Evolutionary conservation across 192 early-diverging fungal species (phyloP), one percentile per base, ranked within the genome.

Genomic region (Coemansia sp.): DNA sequence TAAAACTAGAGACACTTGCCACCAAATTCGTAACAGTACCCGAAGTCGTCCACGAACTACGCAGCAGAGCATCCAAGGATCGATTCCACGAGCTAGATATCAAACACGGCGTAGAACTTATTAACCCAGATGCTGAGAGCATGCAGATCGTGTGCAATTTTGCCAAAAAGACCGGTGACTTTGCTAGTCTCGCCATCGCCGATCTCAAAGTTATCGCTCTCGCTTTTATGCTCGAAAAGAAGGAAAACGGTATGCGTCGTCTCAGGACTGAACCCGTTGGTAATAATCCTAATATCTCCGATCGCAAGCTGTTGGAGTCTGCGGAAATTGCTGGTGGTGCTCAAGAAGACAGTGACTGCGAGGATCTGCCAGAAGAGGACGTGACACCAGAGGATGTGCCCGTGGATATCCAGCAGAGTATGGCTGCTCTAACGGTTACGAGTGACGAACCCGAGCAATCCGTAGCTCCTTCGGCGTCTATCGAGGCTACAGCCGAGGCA

Each of bases 121-220:
- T 74, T n/a, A 41, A 64, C 11, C 77, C 81, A 5, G 69, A 84
- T 54, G 66, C 70, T 6, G 74, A 72, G 71, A 80, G 80, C 47
- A 74, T 81, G 68, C 49, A 71, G 49, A 71, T 88, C 74, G 96
- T 97, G 16, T 82, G 91, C 29, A 88, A 87, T 8, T 97, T 97
- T 83, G 86, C 96, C 47, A 93, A 91, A 69, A 91, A 91, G 73
- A 96, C 97, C 5, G 97, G 97, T 52, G 97, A 99, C 82, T 96
- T 89, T 76, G 75, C 91, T 24, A 84, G 86, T 31, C 84, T 99
- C 18, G 92, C 92, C 16, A 68, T 86, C 27, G 90, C 92, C 15
- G 97, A 99, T 90, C 73, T 98, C 61, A 93, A 91, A 74, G 90
- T 98, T 12, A 79, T 99, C 29, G 97, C 97, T 6, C 78, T 99